These are phyloP conservation scores for Scleroderma citrinum DNA, from an alignment of 768 basidiomycete genomes.

Conservation along the genomic window DNA sequence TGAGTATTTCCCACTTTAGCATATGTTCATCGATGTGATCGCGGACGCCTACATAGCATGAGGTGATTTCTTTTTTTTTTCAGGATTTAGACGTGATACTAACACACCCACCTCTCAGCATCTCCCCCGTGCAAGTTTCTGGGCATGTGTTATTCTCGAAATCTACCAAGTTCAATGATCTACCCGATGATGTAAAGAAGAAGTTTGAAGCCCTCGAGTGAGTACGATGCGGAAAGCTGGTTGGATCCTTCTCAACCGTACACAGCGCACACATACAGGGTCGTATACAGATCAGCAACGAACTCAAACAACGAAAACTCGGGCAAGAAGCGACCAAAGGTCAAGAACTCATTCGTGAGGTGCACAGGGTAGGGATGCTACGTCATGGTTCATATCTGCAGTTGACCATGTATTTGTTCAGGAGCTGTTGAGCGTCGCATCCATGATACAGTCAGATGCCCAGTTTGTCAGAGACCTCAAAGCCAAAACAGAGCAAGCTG, in stretches of 20 bases:
- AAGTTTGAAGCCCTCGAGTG: slow-evolving; percentile 70
- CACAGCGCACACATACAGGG: slow-evolving; percentile 66
- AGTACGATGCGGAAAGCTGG: slow-evolving; percentile 13
- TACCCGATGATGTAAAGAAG: slow-evolving; percentile 63
- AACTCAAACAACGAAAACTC: slow-evolving; percentile 68
- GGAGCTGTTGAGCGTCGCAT: slow-evolving; percentile 61
- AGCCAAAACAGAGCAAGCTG: slow-evolving; percentile 67
- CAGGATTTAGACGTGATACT: not conserved
- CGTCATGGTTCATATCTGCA: not conserved
- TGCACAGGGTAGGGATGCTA: slow-evolving; percentile 53
- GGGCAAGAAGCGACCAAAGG: slow-evolving; percentile 72
- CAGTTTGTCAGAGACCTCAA: slow-evolving; percentile 66
- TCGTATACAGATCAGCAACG: slow-evolving; percentile 74
- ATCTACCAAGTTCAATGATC: slow-evolving; percentile 76
- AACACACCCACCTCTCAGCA: slow-evolving; percentile 10
- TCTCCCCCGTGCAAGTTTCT: slow-evolving; percentile 24
- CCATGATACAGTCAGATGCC: slow-evolving; percentile 60
- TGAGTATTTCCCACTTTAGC: slow-evolving; percentile 8
- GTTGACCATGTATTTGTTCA: slow-evolving; percentile 22
- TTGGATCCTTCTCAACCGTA: slow-evolving; percentile 7
- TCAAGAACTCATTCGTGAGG: slow-evolving; percentile 57
- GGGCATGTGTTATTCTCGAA: slow-evolving; percentile 33
- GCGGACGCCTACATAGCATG: slow-evolving; percentile 15
- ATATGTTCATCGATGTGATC: not conserved
- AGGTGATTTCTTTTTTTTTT: slow-evolving; percentile 13